Evolutionary conservation across 2,329 filamentous ascomycete genomes (phyloP).

Genomic region (Periconia macrospinosa): DNA sequence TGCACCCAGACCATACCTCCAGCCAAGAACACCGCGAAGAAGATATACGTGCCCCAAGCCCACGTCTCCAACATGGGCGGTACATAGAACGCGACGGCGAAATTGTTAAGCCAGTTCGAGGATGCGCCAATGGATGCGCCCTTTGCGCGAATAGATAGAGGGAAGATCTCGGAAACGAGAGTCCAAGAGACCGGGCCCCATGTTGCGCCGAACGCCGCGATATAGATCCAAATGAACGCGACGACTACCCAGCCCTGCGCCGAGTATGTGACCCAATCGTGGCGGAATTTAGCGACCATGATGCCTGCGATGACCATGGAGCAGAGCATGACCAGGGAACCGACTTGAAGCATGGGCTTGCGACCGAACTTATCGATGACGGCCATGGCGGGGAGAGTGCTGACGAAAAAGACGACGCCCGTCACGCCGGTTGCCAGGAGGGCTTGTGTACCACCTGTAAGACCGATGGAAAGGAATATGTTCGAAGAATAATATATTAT

Average conservation of each 20-base stretch:
- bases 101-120: constrained; percentile 44
- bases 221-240: constrained; percentile 36
- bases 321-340: constrained; percentile 42
- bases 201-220: constrained; percentile 30
- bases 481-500: constrained; percentile 61
- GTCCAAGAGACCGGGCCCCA: constrained; percentile 35
- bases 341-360: constrained; percentile 58
- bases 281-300: constrained; percentile 30
- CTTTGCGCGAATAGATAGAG: constrained; percentile 41
- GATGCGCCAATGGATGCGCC: constrained; percentile 40
- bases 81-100: constrained; percentile 40
- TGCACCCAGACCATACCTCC: constrained; percentile 27
- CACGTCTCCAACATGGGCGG: constrained; percentile 38
- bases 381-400: constrained; percentile 60
- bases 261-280: constrained; percentile 24
- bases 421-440: constrained; percentile 66
- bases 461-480: constrained; percentile 62
- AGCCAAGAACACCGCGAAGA: constrained; percentile 38
- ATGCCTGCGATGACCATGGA: constrained; percentile 34
- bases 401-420: constrained; percentile 60
- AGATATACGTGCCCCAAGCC: constrained; percentile 43
- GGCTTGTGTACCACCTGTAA: constrained; percentile 55
- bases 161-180: constrained; percentile 39
- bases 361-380: constrained; percentile 62
- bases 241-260: constrained; percentile 31